Base-by-base conservation (phyloP, 2,329 filamentous ascomycete species). In the Fusarium guadeloupense region DNA sequence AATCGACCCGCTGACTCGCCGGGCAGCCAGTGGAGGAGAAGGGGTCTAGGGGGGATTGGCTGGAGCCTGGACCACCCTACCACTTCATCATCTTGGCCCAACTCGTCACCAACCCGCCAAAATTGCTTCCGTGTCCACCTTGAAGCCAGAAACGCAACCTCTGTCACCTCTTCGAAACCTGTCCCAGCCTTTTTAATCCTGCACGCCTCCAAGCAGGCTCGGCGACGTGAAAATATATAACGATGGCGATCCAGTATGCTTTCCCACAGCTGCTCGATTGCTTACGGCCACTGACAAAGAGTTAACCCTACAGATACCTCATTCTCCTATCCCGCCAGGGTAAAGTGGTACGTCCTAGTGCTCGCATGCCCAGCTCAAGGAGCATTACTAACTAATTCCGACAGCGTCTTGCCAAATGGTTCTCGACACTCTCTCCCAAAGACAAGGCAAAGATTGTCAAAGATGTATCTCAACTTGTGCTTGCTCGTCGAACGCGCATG, bases 391-490 rank as follows among this genome's bases (percentile, higher is more conserved):
- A 72, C 44, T 50, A 34, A 12, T 39, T 41, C 66, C 55, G 64
- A 52, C 80, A 99, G 95, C 93, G 95, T 75, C 89, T 99, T 52
- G 95, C 95, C 69, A 99, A 99, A 82, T 99, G 95, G 95, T 99
- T 99, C 81, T 96, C 93, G 50, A 99, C 95, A 14, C 85, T 99
- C 62, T 97, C 94, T 30, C 95, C 95, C 64, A 97, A 90, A 80
- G 95, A 99, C 75, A 99, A 99, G 83, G 95, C 94, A 79, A 99
- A 99, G 85, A 98, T 99, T 75, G 94, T 99, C 85, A 99, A 99
- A 80, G 95, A 99, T 83, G 95, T 99, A 72, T 93, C 95, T 59
- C 95, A 98, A 80, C 90, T 98, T 43, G 95, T 99, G 69, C 89
- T 99, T 68, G 95, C 95, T 62, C 88, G 95, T 69, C 88, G 95